A percentile compares a stretch with the other conserved stretches of the same genome.
Evolutionary conservation across 306 rosid genomes (phyloP).

Genomic region (Cotoneaster glaucophyllus): DNA sequence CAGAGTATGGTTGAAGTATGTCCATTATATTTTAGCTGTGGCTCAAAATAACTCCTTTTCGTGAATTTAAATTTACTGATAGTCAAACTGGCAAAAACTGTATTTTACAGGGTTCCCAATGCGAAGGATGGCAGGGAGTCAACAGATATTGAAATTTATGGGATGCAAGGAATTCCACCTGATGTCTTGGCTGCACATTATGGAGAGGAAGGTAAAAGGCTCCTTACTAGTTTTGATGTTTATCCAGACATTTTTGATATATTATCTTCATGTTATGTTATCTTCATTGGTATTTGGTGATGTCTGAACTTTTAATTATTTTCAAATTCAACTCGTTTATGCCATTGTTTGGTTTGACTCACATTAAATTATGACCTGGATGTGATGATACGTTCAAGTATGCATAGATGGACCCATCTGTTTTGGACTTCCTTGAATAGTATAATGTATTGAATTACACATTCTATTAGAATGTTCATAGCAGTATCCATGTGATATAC

Average conservation of each 20-base stretch:
- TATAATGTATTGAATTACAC: not conserved
- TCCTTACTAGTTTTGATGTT: not conserved
- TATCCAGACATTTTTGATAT: not conserved
- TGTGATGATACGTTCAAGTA: not conserved
- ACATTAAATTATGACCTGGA: not conserved
- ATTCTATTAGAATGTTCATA: not conserved
- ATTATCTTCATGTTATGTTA: not conserved
- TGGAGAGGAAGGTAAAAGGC: conserved; percentile 76
- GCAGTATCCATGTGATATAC: not conserved
- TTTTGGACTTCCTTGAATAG: not conserved
- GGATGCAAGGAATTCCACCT: conserved; percentile 99
- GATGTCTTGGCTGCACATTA: conserved; percentile 89
- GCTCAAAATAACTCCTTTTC: not conserved
- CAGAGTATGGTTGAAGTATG: not conserved
- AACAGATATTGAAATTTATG: conserved; percentile 93
- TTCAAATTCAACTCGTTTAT: not conserved
- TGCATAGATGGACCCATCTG: not conserved
- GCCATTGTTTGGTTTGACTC: not conserved
- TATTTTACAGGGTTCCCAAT: conserved; percentile 73
- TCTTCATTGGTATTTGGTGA: not conserved
- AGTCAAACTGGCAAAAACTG: not conserved
- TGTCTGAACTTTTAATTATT: not conserved
- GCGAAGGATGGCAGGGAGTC: conserved; percentile 88
- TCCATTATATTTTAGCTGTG: not conserved
- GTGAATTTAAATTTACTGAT: not conserved